Evolutionary conservation across 225 moss, liverwort and hornwort species (phyloP).

Genomic region (Polytrichum formosum): DNA sequence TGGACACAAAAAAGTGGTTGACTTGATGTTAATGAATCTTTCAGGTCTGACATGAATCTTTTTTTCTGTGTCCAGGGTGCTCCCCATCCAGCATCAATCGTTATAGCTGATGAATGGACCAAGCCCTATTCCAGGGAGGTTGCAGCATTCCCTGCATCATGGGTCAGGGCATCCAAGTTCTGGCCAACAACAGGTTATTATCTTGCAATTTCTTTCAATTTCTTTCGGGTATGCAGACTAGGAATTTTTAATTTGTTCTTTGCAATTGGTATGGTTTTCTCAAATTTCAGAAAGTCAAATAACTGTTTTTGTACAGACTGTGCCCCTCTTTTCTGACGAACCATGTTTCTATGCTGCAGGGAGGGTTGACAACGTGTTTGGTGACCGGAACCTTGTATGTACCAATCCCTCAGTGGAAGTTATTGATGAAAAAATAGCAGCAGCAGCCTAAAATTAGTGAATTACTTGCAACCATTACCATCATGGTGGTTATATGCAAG

Average conservation of each 20-base stretch:
- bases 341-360: slow-evolving; percentile 31
- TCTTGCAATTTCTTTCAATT: not conserved
- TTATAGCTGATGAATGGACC: slow-evolving; percentile 76
- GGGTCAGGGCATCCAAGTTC: slow-evolving; percentile 95
- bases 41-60: slow-evolving; percentile 17
- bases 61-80: slow-evolving; percentile 49
- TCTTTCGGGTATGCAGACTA: not conserved
- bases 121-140: slow-evolving; percentile 85
- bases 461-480: too few relatives aligned
- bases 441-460: slow-evolving; percentile 38
- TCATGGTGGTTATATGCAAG: too few relatives aligned
- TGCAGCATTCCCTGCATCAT: slow-evolving; percentile 93
- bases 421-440: slow-evolving; percentile 67
- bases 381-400: slow-evolving; percentile 90
- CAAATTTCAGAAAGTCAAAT: too few relatives aligned
- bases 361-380: slow-evolving; percentile 93
- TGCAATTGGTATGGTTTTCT: too few relatives aligned
- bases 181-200: slow-evolving; percentile 90
- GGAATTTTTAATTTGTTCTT: too few relatives aligned
- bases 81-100: slow-evolving; percentile 82
- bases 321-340: too few relatives aligned
- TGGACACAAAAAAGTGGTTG: not conserved
- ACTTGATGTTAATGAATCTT: not conserved
- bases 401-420: slow-evolving; percentile 74
- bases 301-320: too few relatives aligned